A percentile compares a stretch with the other conserved stretches of the same genome.
Conservation (phyloP, 2,329 filamentous ascomycete species). For the Arthrinium phaeospermum region DNA sequence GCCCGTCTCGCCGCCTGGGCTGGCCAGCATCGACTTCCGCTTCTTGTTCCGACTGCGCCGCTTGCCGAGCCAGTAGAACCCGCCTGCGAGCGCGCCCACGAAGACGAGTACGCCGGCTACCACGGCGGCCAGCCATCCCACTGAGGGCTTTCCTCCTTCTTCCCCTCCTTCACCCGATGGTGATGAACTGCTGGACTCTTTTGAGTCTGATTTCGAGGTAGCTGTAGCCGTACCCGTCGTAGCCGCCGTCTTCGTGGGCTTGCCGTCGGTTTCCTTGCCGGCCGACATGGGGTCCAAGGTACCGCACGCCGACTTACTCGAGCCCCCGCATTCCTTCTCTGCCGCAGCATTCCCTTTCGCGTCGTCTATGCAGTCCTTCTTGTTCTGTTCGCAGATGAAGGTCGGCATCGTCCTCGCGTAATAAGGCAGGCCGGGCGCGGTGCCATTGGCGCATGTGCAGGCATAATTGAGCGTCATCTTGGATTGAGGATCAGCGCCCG, state of each 20-base stretch:
- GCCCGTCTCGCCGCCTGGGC: neutral
- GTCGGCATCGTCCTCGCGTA: constrained; percentile 17
- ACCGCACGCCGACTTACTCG: neutral
- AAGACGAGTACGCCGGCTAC: neutral
- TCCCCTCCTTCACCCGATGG: neutral
- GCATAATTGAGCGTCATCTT: constrained; percentile 7
- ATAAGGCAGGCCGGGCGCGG: neutral
- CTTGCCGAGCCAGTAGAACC: constrained; percentile 8
- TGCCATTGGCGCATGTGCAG: neutral
- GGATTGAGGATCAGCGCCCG: neutral
- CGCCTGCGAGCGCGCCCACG: neutral
- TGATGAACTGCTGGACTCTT: neutral
- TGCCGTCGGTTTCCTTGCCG: neutral
- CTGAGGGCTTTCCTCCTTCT: neutral
- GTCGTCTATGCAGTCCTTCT: neutral
- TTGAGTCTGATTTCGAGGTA: neutral
- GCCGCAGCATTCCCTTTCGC: neutral
- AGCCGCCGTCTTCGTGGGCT: neutral
- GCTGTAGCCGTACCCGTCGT: neutral
- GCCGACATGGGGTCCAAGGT: neutral
- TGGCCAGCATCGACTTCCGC: neutral
- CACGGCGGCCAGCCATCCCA: neutral
- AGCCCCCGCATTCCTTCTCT: neutral
- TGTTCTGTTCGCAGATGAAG: constrained; percentile 7
- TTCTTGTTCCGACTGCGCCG: neutral